Conservation (phyloP, 208 protist species). For the Trypanosoma rangeli region DNA sequence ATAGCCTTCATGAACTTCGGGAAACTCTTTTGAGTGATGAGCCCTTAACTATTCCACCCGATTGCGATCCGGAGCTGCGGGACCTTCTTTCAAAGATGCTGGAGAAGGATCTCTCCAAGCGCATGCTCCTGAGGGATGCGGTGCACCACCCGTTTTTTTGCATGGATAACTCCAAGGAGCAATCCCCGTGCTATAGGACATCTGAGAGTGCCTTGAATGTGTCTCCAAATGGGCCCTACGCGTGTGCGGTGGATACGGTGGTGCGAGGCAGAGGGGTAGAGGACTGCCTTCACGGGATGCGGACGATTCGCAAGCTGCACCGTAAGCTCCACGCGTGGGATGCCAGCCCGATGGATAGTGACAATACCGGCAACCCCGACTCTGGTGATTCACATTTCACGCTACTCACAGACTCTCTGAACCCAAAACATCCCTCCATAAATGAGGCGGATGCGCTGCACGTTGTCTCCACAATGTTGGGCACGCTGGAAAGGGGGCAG, state of each 20-base stretch:
- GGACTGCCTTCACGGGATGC: conserved; percentile 64
- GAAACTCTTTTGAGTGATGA: conserved; percentile 24
- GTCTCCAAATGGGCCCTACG: conserved; percentile 36
- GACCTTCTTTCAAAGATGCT: conserved; percentile 72
- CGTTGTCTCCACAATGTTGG: conserved; percentile 13
- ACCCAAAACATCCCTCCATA: neutral
- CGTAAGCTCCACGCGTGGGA: conserved; percentile 32
- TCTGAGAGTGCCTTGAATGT: neutral
- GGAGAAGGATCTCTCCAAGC: conserved; percentile 54
- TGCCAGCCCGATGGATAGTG: neutral
- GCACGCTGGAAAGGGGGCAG: conserved; percentile 4
- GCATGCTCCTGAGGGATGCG: conserved; percentile 58
- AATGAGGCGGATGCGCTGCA: conserved; percentile 9
- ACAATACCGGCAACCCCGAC: conserved; percentile 17
- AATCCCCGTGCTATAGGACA: neutral
- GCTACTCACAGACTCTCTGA: neutral
- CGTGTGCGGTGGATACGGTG: conserved; percentile 42
- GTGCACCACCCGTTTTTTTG: conserved; percentile 60
- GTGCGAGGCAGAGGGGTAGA: conserved; percentile 55
- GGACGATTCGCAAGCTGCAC: conserved; percentile 42
- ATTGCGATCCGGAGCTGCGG: conserved; percentile 36
- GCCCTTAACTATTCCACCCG: conserved; percentile 24
- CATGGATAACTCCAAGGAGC: conserved; percentile 6
- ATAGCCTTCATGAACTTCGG: conserved; percentile 16
- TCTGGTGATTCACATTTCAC: neutral